phyloP scores from a whole-genome alignment of 2,329 filamentous ascomycete species.

The Fusarium sp. region DNA sequence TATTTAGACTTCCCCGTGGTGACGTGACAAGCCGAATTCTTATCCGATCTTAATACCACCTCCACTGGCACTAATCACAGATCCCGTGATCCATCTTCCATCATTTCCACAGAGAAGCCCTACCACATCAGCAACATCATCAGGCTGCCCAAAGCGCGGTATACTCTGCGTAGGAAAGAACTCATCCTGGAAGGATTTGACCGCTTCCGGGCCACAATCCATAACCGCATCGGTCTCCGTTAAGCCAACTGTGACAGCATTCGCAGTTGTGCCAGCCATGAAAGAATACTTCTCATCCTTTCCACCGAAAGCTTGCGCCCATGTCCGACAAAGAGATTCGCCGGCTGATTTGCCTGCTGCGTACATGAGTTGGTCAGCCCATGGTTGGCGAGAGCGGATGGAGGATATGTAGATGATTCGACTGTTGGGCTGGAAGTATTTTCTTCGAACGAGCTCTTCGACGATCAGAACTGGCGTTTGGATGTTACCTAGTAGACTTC shows the following conservation, averaged over 20 bases:
- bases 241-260: conserved; percentile 51
- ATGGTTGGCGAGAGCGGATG: conserved; percentile 51
- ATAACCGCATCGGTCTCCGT: conserved; percentile 54
- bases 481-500: conserved; percentile 53
- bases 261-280: conserved; percentile 55
- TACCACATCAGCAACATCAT: conserved; percentile 55
- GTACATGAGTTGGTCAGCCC: conserved; percentile 54
- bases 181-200: conserved; percentile 51
- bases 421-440: conserved; percentile 51
- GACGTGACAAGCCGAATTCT: background rate
- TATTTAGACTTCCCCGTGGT: too few relatives aligned
- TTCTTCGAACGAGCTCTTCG: conserved; percentile 51
- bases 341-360: conserved; percentile 53
- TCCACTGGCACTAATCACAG: conserved; percentile 54
- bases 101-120: conserved; percentile 53
- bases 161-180: conserved; percentile 53
- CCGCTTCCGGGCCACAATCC: conserved; percentile 50
- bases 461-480: conserved; percentile 55
- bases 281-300: conserved; percentile 53
- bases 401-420: conserved; percentile 56
- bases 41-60: conserved; percentile 53
- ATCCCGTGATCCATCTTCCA: conserved; percentile 55
- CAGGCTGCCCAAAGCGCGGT: conserved; percentile 52
- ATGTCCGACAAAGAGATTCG: conserved; percentile 55
- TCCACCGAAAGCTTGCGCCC: conserved; percentile 54